Conservation (phyloP, 23 red algal genomes). For the Gracilaria caudata region DNA sequence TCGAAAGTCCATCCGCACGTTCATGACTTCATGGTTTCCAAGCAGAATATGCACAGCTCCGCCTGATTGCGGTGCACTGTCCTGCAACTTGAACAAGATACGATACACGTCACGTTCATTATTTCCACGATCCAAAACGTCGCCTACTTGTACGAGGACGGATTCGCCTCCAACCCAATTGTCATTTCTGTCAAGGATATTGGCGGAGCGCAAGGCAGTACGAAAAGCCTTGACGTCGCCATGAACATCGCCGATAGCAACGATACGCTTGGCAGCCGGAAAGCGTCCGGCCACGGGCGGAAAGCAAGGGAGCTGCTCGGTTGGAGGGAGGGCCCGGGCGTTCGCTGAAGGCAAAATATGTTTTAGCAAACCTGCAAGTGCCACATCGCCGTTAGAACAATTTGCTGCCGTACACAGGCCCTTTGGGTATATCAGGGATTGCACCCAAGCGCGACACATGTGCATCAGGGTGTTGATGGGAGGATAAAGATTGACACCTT, state of each 20-base stretch:
- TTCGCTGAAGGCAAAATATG: background rate
- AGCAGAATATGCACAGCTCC: constrained; percentile 86
- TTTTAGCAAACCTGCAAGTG: background rate
- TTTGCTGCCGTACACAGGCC: background rate
- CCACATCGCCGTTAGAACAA: background rate
- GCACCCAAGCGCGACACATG: constrained; percentile 15
- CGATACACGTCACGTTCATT: constrained; percentile 81
- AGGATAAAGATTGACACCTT: background rate
- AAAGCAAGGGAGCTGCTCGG: background rate
- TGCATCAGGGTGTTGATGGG: background rate
- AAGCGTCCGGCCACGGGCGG: background rate
- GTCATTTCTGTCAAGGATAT: constrained; percentile 65
- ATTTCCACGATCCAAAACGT: constrained; percentile 90
- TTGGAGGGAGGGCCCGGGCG: constrained; percentile 3
- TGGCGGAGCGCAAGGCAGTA: constrained; percentile 47
- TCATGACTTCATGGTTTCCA: constrained; percentile 99
- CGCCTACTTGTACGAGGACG: constrained; percentile 94
- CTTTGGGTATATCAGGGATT: background rate
- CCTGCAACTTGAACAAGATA: constrained; percentile 75
- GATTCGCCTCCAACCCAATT: constrained; percentile 80
- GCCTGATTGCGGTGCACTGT: constrained; percentile 69
- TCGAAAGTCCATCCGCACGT: constrained; percentile 91
- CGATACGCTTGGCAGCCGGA: constrained; percentile 56
- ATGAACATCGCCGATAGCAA: constrained; percentile 98
- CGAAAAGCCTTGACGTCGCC: constrained; percentile 84